Conservation (phyloP, 1,284 basidiomycete species). For the Tilletia walkeri region DNA sequence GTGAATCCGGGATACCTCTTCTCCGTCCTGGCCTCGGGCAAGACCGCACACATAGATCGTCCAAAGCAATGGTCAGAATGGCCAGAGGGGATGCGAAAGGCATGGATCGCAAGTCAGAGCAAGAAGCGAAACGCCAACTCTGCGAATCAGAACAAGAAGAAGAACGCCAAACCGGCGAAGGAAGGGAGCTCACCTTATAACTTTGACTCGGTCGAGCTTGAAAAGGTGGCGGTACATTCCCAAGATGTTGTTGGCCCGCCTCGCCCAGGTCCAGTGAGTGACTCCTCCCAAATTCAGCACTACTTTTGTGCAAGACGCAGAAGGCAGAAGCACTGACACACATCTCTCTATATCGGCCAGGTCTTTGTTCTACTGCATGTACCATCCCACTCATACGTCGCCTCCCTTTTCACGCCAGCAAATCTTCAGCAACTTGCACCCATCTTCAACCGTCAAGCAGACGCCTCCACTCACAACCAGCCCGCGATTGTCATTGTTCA, state of each 20-base stretch:
- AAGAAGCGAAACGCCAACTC: conserved; percentile 62
- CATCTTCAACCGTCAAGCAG: neutral
- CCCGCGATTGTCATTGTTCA: conserved; percentile 58
- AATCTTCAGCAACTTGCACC: neutral
- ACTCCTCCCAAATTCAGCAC: neutral
- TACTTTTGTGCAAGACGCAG: neutral
- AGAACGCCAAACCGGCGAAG: conserved; percentile 41
- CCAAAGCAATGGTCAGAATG: conserved; percentile 35
- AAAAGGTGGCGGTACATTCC: neutral
- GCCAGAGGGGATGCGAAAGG: conserved; percentile 25
- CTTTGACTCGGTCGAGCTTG: neutral
- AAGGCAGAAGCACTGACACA: neutral
- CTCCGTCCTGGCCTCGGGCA: conserved; percentile 57
- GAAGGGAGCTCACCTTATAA: neutral
- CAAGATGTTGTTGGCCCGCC: neutral
- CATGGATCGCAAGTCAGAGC: conserved; percentile 58
- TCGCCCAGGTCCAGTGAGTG: conserved; percentile 29
- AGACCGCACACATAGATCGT: conserved; percentile 57
- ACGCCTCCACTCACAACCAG: conserved; percentile 57
- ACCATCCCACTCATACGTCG: neutral
- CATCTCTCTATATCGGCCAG: neutral
- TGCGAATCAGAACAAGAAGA: conserved; percentile 56
- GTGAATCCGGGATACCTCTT: conserved; percentile 65
- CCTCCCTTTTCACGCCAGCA: neutral
- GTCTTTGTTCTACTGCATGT: neutral